phyloP scores from a whole-genome alignment of 768 basidiomycete genomes.

The Dacryopinax primogenitus region DNA sequence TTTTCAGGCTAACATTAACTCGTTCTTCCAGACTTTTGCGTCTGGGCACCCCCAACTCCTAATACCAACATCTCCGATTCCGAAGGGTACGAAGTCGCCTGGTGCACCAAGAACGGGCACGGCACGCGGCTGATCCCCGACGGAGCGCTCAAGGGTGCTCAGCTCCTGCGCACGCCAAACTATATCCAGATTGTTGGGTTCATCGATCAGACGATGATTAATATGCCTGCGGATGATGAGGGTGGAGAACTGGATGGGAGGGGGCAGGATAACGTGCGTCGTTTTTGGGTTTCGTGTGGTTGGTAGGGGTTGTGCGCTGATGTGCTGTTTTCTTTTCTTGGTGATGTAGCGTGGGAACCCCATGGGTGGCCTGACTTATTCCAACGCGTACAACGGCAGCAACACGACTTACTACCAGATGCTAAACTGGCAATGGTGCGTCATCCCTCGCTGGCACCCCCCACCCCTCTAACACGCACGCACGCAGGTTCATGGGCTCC shows the following conservation, averaged over 20 bases:
- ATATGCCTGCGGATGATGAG: constrained; percentile 40
- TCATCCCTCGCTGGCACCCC: neutral
- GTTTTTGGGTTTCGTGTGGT: neutral
- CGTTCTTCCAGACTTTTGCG: constrained; percentile 15
- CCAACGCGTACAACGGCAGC: constrained; percentile 38
- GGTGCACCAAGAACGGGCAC: constrained; percentile 33
- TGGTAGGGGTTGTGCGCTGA: neutral
- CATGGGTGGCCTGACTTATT: constrained; percentile 56
- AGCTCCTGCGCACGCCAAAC: constrained; percentile 44
- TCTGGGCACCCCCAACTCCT: constrained; percentile 16
- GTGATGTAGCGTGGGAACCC: constrained; percentile 38
- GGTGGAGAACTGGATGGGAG: constrained; percentile 45
- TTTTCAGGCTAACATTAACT: neutral
- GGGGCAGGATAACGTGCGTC: constrained; percentile 10
- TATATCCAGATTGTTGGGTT: constrained; percentile 40
- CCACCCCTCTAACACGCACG: constrained; percentile 12
- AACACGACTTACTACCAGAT: constrained; percentile 41
- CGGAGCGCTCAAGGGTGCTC: constrained; percentile 50
- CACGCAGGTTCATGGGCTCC: constrained; percentile 55
- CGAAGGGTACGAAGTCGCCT: constrained; percentile 24
- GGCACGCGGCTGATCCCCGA: constrained; percentile 64
- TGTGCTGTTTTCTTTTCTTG: neutral
- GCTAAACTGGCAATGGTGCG: constrained; percentile 56
- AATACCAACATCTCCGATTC: constrained; percentile 19
- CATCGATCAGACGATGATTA: constrained; percentile 47